phyloP scores from a whole-genome alignment of 2,329 filamentous ascomycete genomes.

The Gnomoniopsis sp. region DNA sequence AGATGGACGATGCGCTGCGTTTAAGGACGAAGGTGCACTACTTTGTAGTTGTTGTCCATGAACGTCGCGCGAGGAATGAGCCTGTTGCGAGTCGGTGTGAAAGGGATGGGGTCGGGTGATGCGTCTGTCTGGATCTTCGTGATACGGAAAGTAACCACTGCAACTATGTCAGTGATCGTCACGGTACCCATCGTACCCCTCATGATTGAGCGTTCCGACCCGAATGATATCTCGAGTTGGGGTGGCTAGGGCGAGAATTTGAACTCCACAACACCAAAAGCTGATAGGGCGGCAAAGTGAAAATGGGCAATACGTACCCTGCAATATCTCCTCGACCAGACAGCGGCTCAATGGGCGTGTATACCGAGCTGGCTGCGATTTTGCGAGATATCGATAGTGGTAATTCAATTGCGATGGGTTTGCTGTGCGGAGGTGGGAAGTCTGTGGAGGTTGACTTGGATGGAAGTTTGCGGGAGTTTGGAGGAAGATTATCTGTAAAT shows the following conservation, averaged over 20 bases:
- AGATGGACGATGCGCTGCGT: slow-evolving; percentile 13
- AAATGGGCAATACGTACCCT: slow-evolving; percentile 43
- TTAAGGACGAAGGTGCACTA: background rate
- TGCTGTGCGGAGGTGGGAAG: slow-evolving; percentile 27
- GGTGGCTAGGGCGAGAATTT: background rate
- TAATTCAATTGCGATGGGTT: slow-evolving; percentile 53
- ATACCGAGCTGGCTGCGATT: slow-evolving; percentile 35
- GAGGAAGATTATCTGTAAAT: slow-evolving; percentile 4
- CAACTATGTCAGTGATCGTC: slow-evolving; percentile 5
- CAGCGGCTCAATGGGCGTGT: slow-evolving; percentile 46
- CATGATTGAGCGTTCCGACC: slow-evolving; percentile 8
- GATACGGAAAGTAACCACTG: slow-evolving; percentile 59
- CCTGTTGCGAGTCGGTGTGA: slow-evolving; percentile 28
- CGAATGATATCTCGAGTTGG: background rate
- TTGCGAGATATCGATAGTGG: slow-evolving; percentile 35
- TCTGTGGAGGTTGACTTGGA: slow-evolving; percentile 20
- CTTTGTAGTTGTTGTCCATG: slow-evolving; percentile 16
- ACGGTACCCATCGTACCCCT: slow-evolving; percentile 15
- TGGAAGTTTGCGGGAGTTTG: slow-evolving; percentile 18
- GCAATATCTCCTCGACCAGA: slow-evolving; percentile 57
- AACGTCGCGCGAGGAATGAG: background rate
- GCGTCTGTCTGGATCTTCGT: slow-evolving; percentile 50
- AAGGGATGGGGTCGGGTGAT: slow-evolving; percentile 52
- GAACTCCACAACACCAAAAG: background rate
- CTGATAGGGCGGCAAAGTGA: slow-evolving; percentile 3